Evolutionary conservation across 2,329 filamentous ascomycete genomes (phyloP).

Genomic region (Basipetospora sp.): DNA sequence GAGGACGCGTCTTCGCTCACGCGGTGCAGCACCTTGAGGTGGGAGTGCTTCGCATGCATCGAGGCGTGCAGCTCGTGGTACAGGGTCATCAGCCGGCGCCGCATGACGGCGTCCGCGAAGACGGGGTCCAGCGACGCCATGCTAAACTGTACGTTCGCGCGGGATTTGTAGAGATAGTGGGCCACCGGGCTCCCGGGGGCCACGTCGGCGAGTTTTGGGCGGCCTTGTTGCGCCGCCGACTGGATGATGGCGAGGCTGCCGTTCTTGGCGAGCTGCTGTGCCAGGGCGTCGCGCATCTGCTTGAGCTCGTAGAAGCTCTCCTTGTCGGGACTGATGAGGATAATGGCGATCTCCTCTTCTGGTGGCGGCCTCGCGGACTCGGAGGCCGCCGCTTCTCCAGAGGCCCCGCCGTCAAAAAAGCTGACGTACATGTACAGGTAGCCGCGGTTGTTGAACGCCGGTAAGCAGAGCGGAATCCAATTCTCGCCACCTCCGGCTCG

Average conservation of each 20-base stretch:
- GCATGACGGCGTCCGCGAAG: constrained; percentile 43
- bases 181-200: constrained; percentile 65
- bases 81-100: constrained; percentile 61
- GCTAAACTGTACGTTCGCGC: constrained; percentile 85
- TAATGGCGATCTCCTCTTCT: constrained; percentile 71
- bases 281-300: constrained; percentile 50
- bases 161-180: constrained; percentile 92
- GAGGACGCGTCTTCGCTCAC: constrained; percentile 61
- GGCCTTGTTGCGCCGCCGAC: constrained; percentile 53
- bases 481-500: constrained; percentile 85
- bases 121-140: constrained; percentile 69
- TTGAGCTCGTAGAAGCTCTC: constrained; percentile 87
- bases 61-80: constrained; percentile 76
- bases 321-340: constrained; percentile 83
- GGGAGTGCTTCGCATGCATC: constrained; percentile 70
- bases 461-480: constrained; percentile 91
- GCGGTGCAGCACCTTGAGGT: constrained; percentile 74
- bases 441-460: constrained; percentile 90
- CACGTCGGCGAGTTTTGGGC: constrained; percentile 58
- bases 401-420: constrained; percentile 49
- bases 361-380: constrained; percentile 46
- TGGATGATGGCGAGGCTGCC: constrained; percentile 62
- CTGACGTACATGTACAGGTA: constrained; percentile 99
- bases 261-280: constrained; percentile 58
- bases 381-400: constrained; percentile 24